Percentiles rank a stretch among this genome's conserved stretches.
Evolutionary conservation across 2,329 filamentous ascomycete genomes (phyloP).

Genomic region (Clonostachys rosea): DNA sequence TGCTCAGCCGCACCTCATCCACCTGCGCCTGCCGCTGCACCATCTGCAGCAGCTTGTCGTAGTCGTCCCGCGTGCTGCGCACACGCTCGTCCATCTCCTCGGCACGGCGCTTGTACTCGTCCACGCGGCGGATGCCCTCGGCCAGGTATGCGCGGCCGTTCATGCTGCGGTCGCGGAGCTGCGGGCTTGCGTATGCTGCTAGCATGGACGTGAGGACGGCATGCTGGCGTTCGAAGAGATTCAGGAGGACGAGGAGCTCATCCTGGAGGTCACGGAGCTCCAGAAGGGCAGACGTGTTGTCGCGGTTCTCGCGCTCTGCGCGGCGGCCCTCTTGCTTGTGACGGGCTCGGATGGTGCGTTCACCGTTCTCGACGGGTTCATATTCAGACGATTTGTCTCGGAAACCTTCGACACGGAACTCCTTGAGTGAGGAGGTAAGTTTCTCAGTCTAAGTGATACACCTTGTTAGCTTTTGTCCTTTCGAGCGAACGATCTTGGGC

Average conservation of each 20-base stretch:
- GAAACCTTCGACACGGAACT: constrained; percentile 55
- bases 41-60: constrained; percentile 63
- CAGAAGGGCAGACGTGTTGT: constrained; percentile 57
- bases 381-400: constrained; percentile 34
- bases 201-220: constrained; percentile 43
- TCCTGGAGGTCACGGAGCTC: constrained; percentile 63
- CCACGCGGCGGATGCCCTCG: constrained; percentile 45
- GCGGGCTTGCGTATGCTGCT: constrained; percentile 31
- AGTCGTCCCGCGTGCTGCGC: constrained; percentile 53
- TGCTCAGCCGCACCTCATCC: constrained; percentile 58
- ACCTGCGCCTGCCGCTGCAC: constrained; percentile 64
- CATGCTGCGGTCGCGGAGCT: constrained; percentile 31
- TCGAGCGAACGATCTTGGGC: neutral
- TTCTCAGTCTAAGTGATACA: constrained; percentile 44
- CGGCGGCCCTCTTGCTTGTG: constrained; percentile 33
- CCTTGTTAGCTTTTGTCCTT: neutral
- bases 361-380: constrained; percentile 33
- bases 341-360: constrained; percentile 26
- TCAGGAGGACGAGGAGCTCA: constrained; percentile 51
- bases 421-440: constrained; percentile 58
- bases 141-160: constrained; percentile 46
- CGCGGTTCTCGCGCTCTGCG: constrained; percentile 53
- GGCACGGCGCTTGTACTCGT: constrained; percentile 49
- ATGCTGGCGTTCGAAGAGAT: constrained; percentile 53
- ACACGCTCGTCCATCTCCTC: constrained; percentile 56